Conservation (phyloP, 768 basidiomycete genomes). For the Lentinula edodes region DNA sequence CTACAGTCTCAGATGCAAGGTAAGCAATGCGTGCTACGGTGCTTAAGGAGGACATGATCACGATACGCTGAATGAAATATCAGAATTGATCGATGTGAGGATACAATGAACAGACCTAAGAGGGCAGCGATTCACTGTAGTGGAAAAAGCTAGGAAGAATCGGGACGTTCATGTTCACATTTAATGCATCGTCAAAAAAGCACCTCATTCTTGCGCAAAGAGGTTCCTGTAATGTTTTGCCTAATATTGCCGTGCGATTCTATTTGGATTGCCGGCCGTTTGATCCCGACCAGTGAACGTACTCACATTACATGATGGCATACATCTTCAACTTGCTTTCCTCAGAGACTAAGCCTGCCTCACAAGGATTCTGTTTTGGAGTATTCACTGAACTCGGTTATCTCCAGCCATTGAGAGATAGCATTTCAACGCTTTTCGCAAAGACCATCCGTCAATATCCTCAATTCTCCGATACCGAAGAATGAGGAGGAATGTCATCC, state of each 20-base stretch:
- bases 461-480: no score
- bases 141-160: neutral
- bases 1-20: constrained; percentile 59
- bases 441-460: no score
- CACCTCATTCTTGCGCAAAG: neutral
- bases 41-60: constrained; percentile 12
- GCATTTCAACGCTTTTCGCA: no score
- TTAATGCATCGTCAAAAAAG: neutral
- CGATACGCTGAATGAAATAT: neutral
- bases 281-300: no score
- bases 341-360: no score
- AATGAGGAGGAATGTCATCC: no score
- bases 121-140: neutral
- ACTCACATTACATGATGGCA: no score
- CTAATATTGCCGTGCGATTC: neutral
- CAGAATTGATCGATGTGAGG: neutral
- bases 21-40: constrained; percentile 67
- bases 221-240: neutral
- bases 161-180: neutral
- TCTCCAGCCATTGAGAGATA: no score
- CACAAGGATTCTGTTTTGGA: no score
- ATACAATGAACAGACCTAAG: neutral
- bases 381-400: no score
- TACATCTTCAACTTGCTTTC: no score
- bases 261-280: neutral